Conservation (phyloP, 2,329 filamentous ascomycete species). For the Truncatella angustata region DNA sequence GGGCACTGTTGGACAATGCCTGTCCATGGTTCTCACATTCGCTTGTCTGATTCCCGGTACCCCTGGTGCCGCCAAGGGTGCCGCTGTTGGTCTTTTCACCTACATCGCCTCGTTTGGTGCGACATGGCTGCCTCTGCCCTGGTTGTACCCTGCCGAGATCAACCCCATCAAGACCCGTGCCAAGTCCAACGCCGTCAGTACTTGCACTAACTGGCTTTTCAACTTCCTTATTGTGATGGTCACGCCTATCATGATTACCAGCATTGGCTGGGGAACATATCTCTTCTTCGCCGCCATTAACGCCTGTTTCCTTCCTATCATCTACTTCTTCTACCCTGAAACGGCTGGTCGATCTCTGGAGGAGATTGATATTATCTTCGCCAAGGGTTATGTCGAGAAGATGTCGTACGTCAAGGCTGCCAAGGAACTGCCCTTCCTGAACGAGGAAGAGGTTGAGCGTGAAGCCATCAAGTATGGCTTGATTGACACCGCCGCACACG, state of each 20-base stretch:
- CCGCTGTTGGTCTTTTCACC: constrained; percentile 65
- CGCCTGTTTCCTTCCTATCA: constrained; percentile 41
- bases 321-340: constrained; percentile 54
- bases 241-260: constrained; percentile 61
- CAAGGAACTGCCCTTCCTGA: constrained; percentile 52
- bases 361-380: constrained; percentile 59
- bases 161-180: constrained; percentile 47
- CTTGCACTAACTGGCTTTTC: constrained; percentile 52
- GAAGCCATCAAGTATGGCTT: constrained; percentile 37
- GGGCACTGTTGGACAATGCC: constrained; percentile 45
- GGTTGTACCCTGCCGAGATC: constrained; percentile 56
- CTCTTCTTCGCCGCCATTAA: constrained; percentile 47
- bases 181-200: constrained; percentile 52
- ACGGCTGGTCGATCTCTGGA: constrained; percentile 49
- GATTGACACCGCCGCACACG: constrained; percentile 7
- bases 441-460: constrained; percentile 49
- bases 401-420: constrained; percentile 61
- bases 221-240: constrained; percentile 58
- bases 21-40: constrained; percentile 61
- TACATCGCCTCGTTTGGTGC: constrained; percentile 70
- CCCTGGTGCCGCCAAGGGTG: constrained; percentile 60
- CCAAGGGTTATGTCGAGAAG: constrained; percentile 56
- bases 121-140: constrained; percentile 58
- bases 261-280: constrained; percentile 51
- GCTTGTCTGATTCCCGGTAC: constrained; percentile 63